Conservation (phyloP, 2,329 filamentous ascomycete genomes). For the Calonectria naviculata region DNA sequence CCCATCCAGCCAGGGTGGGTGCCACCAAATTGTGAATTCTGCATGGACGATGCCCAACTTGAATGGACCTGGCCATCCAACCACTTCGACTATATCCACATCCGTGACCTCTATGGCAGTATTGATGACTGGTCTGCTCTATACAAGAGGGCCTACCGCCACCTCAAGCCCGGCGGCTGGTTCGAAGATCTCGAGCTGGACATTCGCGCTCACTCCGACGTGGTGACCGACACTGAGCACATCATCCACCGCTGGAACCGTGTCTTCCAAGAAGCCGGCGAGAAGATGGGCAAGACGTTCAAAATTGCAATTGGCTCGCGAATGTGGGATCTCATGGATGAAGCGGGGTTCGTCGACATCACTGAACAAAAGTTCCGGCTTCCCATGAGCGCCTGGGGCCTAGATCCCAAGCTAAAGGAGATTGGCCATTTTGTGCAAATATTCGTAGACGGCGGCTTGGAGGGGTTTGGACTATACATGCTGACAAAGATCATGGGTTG, state of each 20-base stretch:
- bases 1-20: constrained; percentile 22
- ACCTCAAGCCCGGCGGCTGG: constrained; percentile 26
- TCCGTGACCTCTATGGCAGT: constrained; percentile 27
- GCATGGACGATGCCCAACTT: constrained; percentile 19
- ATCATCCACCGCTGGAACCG: constrained; percentile 26
- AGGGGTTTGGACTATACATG: constrained; percentile 21
- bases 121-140: constrained; percentile 25
- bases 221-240: constrained; percentile 23
- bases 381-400: constrained; percentile 23
- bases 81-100: constrained; percentile 29
- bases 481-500: constrained; percentile 26
- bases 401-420: constrained; percentile 26
- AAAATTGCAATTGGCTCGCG: constrained; percentile 29
- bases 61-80: constrained; percentile 26
- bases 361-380: constrained; percentile 26
- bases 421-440: constrained; percentile 26
- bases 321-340: constrained; percentile 21
- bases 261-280: constrained; percentile 26
- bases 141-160: constrained; percentile 15
- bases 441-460: constrained; percentile 23
- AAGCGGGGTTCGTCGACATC: constrained; percentile 17
- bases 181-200: constrained; percentile 27
- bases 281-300: constrained; percentile 28
- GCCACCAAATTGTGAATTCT: constrained; percentile 20
- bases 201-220: constrained; percentile 25